Evolutionary conservation across 2,329 filamentous ascomycete species (phyloP), one percentile per base, ranked within the genome.

Genomic region (Nannizzia gypsea): DNA sequence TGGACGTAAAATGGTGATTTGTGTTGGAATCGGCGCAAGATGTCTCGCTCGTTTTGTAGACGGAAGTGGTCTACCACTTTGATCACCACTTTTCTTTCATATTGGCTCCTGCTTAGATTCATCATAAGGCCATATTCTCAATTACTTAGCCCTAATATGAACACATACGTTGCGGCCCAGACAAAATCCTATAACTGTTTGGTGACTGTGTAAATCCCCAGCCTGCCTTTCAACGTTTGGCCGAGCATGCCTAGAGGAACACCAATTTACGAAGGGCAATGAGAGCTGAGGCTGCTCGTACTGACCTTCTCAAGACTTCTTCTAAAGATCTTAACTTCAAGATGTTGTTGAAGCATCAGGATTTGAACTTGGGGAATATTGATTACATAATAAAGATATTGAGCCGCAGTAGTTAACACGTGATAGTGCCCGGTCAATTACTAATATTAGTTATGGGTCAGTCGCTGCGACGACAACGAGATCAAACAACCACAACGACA

Each of bases 11-110:
- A 62, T 0, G 57, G 57, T 8, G 65, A 64, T 40, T 40, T 56
- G n/a, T 24, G 13, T 63, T 70, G 67, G 55, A 70, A 26, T 3
- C 26, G 34, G 20, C 8, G 31, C 38, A 26, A 56, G 6, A 17
- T 17, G 46, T 69, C 65, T 46, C 63, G 60, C 59, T 69, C 67
- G 38, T 68, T 70, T 13, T 67, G 55, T 31, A 69, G 52, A 38
- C 64, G 63, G 56, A 66, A 67, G 57, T 66, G 61, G n/a, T 59
- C 48, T 17, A 65, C 61, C 38, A 61, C 63, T 56, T 67, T 67
- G 6, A 64, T 56, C 3, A 68, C 57, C n/a, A 66, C 58, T 11
- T 54, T 61, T 50, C 67, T 57, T 13, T 64, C 58, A 42, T 58
- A 38, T 59, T 66, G 59, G 40, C 61, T 64, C 57, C 61, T 63